Evolutionary conservation across 1,284 basidiomycete genomes (phyloP).

Genomic region (Stereum hirsutum): DNA sequence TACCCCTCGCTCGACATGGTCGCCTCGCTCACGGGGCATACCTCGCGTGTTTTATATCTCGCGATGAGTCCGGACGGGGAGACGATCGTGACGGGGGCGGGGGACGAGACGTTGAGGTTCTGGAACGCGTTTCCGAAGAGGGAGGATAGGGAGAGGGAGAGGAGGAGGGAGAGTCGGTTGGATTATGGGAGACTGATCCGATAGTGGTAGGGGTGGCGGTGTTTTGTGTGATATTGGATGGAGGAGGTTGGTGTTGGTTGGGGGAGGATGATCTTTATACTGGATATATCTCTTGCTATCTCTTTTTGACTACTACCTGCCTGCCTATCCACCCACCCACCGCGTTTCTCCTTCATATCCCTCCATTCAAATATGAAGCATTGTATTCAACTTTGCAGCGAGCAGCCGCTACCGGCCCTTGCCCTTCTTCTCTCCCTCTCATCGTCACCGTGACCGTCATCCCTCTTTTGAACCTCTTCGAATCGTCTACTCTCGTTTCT

Average conservation of each 20-base stretch:
- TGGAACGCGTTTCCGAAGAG: slow-evolving; percentile 90
- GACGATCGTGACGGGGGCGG: slow-evolving; percentile 96
- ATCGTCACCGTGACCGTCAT: too few relatives aligned
- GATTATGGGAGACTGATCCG: slow-evolving; percentile 60
- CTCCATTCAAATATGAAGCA: not conserved
- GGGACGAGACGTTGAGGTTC: slow-evolving; percentile 94
- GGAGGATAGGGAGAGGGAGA: slow-evolving; percentile 36
- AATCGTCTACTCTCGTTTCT: too few relatives aligned
- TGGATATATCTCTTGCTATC: too few relatives aligned
- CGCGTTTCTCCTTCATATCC: not conserved
- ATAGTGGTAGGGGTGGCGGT: slow-evolving; percentile 18
- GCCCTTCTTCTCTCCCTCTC: too few relatives aligned
- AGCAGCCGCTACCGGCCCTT: too few relatives aligned
- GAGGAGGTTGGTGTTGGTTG: too few relatives aligned
- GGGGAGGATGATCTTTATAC: too few relatives aligned
- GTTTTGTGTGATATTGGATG: too few relatives aligned
- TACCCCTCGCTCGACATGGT: slow-evolving; percentile 93
- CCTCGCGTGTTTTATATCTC: slow-evolving; percentile 89
- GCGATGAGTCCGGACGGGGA: slow-evolving; percentile 97
- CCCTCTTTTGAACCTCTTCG: too few relatives aligned
- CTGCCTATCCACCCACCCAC: not conserved
- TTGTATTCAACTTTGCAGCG: not conserved
- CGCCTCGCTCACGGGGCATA: slow-evolving; percentile 91
- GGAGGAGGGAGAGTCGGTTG: slow-evolving; percentile 37
- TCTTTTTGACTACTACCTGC: not conserved